Evolutionary conservation across 2,329 filamentous ascomycete species (phyloP).

Genomic region (Daldinia sp.): DNA sequence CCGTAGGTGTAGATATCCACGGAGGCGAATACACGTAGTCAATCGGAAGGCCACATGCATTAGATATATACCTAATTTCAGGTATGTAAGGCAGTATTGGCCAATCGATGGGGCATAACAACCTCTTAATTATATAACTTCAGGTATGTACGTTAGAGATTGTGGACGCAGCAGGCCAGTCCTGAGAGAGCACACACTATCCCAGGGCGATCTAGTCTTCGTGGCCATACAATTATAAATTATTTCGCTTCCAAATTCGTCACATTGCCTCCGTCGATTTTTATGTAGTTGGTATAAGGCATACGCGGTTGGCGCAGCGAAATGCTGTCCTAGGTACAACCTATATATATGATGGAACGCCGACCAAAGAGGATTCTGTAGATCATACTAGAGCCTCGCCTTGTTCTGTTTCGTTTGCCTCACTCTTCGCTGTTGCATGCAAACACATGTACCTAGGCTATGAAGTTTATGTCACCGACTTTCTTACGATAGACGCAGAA

Average conservation of each 20-base stretch:
- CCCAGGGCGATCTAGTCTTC: not conserved
- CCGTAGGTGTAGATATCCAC: not conserved
- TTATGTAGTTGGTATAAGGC: slow-evolving; percentile 6
- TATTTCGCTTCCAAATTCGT: not conserved
- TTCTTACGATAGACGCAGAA: slow-evolving; percentile 10
- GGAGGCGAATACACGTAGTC: not conserved
- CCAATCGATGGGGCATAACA: not conserved
- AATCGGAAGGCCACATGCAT: not conserved
- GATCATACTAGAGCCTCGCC: slow-evolving; percentile 22
- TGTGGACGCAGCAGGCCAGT: not conserved
- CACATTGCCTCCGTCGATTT: not conserved
- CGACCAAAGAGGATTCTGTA: slow-evolving; percentile 25
- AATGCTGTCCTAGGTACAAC: slow-evolving; percentile 13
- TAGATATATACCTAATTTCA: not conserved
- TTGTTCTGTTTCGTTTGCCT: slow-evolving; percentile 15
- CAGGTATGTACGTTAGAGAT: not conserved
- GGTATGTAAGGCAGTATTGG: not conserved
- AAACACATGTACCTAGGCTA: slow-evolving; percentile 12
- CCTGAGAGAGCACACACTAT: not conserved
- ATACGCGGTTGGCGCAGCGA: slow-evolving; percentile 19
- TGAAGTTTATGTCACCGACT: slow-evolving; percentile 1
- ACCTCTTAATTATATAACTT: not conserved
- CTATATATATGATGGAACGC: slow-evolving; percentile 28
- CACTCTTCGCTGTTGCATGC: slow-evolving; percentile 1
- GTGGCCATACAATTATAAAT: not conserved